Conservation (phyloP, 2,329 filamentous ascomycete genomes). For the Albifimbria verrucaria region DNA sequence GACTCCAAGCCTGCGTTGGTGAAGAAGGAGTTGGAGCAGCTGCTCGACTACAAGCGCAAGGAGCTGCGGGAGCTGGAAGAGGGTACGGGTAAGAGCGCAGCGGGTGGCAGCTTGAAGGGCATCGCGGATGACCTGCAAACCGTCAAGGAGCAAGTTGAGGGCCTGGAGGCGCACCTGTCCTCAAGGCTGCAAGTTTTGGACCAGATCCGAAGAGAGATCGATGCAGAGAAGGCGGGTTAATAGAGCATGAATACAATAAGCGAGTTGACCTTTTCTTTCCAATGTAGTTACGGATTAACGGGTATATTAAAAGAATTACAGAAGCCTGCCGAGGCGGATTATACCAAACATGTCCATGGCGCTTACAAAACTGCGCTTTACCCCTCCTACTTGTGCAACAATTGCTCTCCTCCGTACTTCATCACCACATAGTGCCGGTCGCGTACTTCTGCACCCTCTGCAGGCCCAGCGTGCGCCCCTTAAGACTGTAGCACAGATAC, state of each 20-base stretch:
- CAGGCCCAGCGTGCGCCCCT: conserved; percentile 47
- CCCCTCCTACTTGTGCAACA: too few relatives aligned
- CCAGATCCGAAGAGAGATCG: conserved; percentile 76
- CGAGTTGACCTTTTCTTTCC: conserved; percentile 8
- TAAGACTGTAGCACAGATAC: conserved; percentile 46
- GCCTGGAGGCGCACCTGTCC: conserved; percentile 77
- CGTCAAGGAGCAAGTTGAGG: conserved; percentile 92
- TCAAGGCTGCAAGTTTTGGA: conserved; percentile 73
- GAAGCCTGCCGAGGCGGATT: not conserved
- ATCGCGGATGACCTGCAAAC: conserved; percentile 83
- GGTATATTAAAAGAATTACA: conserved; percentile 12
- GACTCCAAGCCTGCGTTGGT: conserved; percentile 85
- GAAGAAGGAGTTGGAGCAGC: conserved; percentile 88
- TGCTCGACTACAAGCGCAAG: conserved; percentile 90
- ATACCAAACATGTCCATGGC: too few relatives aligned
- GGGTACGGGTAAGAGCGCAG: conserved; percentile 64
- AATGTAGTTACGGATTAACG: conserved; percentile 8
- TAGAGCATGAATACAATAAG: conserved; percentile 15
- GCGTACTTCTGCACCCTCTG: conserved; percentile 43
- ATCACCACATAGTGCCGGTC: conserved; percentile 45
- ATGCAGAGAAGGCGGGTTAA: conserved; percentile 71
- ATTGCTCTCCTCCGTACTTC: conserved; percentile 4
- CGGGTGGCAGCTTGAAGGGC: conserved; percentile 70
- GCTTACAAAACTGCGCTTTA: too few relatives aligned
- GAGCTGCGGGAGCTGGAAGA: conserved; percentile 73